phyloP scores from a whole-genome alignment of 306 rosid genomes.

The Sindora glabra region DNA sequence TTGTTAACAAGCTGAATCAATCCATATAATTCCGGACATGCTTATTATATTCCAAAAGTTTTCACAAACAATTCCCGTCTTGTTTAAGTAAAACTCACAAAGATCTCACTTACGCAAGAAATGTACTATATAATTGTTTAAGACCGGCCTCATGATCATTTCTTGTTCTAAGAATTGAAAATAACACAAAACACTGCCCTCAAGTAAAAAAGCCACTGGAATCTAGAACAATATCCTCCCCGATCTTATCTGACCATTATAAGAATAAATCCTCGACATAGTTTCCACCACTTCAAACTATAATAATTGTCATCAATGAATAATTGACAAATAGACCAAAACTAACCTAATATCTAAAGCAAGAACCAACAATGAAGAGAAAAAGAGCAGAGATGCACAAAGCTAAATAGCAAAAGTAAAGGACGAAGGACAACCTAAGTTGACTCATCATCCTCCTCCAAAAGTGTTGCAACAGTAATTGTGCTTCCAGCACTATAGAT shows the following conservation, averaged over 20 bases:
- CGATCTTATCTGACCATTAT: too few species aligned
- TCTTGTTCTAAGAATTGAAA: too few species aligned
- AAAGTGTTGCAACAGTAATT: neutral
- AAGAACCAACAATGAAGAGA: neutral
- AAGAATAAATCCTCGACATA: neutral
- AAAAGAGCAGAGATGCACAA: neutral
- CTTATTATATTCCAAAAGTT: too few species aligned
- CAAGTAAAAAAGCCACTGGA: neutral
- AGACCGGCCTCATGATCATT: too few species aligned
- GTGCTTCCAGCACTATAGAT: neutral
- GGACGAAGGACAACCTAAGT: neutral
- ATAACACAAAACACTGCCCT: neutral
- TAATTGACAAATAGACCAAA: neutral
- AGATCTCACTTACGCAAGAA: too few species aligned
- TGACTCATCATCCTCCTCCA: neutral
- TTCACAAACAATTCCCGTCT: too few species aligned
- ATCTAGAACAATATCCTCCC: neutral
- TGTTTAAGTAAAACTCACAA: too few species aligned
- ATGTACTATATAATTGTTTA: too few species aligned
- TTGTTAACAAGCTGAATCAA: too few species aligned
- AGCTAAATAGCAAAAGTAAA: neutral
- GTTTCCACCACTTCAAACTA: neutral
- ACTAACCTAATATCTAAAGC: neutral
- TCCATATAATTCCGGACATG: too few species aligned
- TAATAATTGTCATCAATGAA: neutral